A percentile compares a stretch with the other conserved stretches of the same genome.
These are phyloP conservation scores for Alternaria dauci DNA, from an alignment of 2,329 filamentous ascomycete genomes.

Conservation along the genomic window DNA sequence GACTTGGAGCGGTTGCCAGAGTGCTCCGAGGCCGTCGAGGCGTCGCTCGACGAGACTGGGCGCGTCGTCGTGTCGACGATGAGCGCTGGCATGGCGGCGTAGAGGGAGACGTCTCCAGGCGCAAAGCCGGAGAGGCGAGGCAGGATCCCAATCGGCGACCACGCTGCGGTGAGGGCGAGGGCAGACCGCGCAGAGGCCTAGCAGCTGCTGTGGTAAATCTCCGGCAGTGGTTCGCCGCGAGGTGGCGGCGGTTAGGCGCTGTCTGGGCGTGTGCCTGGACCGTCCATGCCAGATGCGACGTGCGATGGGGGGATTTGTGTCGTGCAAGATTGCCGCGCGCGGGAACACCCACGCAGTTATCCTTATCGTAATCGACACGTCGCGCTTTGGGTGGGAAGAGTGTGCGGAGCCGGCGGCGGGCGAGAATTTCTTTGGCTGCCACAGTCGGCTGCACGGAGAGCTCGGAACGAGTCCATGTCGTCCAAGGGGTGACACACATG, in stretches of 20 bases:
- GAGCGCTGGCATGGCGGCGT: constrained; percentile 51
- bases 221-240: constrained; percentile 19
- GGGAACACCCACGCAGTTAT: constrained; percentile 6
- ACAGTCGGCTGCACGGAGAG: constrained; percentile 2
- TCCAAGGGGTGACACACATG: background rate
- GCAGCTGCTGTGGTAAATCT: constrained; percentile 14
- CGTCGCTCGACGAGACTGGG: constrained; percentile 35
- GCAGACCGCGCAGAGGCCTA: constrained; percentile 19
- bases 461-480: constrained; percentile 10
- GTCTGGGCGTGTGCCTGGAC: constrained; percentile 14
- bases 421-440: constrained; percentile 13
- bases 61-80: constrained; percentile 42
- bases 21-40: constrained; percentile 32
- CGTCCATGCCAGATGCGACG: constrained; percentile 22
- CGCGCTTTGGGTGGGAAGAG: constrained; percentile 3
- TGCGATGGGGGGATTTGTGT: constrained; percentile 14
- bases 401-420: constrained; percentile 9
- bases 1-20: constrained; percentile 39
- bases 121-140: constrained; percentile 26
- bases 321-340: constrained; percentile 6
- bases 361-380: background rate
- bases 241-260: constrained; percentile 22
- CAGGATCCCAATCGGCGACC: constrained; percentile 22
- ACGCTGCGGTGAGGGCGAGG: constrained; percentile 11
- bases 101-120: constrained; percentile 30